Conservation (phyloP, 805 yeast species). For the Wickerhamomyces xylosicus region DNA sequence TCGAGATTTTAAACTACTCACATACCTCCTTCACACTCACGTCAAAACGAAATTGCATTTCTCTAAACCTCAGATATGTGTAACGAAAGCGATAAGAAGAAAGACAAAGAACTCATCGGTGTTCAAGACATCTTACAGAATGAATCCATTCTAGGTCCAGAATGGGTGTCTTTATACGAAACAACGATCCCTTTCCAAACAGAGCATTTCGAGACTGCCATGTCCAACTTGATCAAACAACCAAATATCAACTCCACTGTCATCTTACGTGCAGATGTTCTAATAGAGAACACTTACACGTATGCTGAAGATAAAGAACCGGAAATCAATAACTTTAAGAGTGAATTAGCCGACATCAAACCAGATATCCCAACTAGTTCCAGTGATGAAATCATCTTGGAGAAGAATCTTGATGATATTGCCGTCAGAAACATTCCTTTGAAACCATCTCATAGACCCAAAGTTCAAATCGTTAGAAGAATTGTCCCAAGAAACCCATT, state of each 20-base stretch:
- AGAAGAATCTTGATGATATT: slow-evolving; percentile 30
- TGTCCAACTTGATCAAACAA: slow-evolving; percentile 67
- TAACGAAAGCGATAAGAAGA: slow-evolving; percentile 7
- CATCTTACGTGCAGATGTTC: slow-evolving; percentile 77
- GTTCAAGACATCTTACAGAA: slow-evolving; percentile 27
- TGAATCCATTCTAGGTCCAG: slow-evolving; percentile 40
- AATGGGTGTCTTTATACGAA: slow-evolving; percentile 55
- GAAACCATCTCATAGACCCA: slow-evolving; percentile 22
- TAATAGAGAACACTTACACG: slow-evolving; percentile 38
- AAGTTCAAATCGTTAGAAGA: slow-evolving; percentile 59
- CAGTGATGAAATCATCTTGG: slow-evolving; percentile 15
- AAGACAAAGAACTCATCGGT: slow-evolving; percentile 16
- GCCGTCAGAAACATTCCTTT: slow-evolving; percentile 24
- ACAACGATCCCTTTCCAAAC: slow-evolving; percentile 36
- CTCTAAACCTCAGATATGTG: slow-evolving; percentile 6
- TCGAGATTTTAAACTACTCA: too few relatives aligned
- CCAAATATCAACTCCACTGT: slow-evolving; percentile 92
- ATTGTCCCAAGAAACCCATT: slow-evolving; percentile 88
- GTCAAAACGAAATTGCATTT: too few relatives aligned
- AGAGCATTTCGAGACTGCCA: slow-evolving; percentile 60
- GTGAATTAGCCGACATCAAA: slow-evolving; percentile 16
- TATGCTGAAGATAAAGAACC: slow-evolving; percentile 13
- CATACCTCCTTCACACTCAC: too few relatives aligned
- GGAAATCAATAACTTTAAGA: slow-evolving; percentile 13
- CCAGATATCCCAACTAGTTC: slow-evolving; percentile 23